Evolutionary conservation across 2,329 filamentous ascomycete species (phyloP).

Genomic region (Cercospora sp.): DNA sequence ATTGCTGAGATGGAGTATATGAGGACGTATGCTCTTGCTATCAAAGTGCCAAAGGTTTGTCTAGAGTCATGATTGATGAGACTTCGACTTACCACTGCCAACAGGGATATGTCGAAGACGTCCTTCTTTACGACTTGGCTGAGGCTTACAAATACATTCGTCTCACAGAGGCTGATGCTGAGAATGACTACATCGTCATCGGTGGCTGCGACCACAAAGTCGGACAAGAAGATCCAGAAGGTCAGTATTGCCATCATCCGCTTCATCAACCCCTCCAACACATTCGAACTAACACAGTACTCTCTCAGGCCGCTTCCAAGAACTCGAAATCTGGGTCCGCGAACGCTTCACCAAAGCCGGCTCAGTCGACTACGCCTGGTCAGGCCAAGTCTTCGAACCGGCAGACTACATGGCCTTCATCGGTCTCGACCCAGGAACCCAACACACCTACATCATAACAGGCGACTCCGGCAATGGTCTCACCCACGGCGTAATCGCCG

Average conservation of each 20-base stretch:
- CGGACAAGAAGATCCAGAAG: conserved; percentile 48
- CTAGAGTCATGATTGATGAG: background rate
- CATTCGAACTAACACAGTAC: background rate
- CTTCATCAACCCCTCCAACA: background rate
- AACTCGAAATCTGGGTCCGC: conserved; percentile 56
- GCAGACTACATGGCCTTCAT: conserved; percentile 58
- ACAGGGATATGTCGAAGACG: conserved; percentile 52
- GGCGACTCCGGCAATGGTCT: conserved; percentile 60
- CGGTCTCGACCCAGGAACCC: conserved; percentile 55
- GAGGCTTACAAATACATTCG: conserved; percentile 59
- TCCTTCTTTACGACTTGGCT: conserved; percentile 56
- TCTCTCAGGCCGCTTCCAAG: conserved; percentile 44
- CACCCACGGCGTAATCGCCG: conserved; percentile 57
- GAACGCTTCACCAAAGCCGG: conserved; percentile 54
- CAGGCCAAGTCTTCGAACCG: conserved; percentile 59
- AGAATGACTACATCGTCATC: conserved; percentile 57
- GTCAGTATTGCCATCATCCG: background rate
- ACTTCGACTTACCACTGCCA: background rate
- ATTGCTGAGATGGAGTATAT: conserved; percentile 56
- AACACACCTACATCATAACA: conserved; percentile 56
- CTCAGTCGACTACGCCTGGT: conserved; percentile 57
- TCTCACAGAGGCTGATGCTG: conserved; percentile 54
- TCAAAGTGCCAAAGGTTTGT: conserved; percentile 50
- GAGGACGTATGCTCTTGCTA: conserved; percentile 59
- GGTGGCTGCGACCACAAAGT: conserved; percentile 61